These are phyloP conservation scores for Pseudozyma tsukubaensis DNA, from an alignment of 1,284 basidiomycete species.

Conservation along the genomic window DNA sequence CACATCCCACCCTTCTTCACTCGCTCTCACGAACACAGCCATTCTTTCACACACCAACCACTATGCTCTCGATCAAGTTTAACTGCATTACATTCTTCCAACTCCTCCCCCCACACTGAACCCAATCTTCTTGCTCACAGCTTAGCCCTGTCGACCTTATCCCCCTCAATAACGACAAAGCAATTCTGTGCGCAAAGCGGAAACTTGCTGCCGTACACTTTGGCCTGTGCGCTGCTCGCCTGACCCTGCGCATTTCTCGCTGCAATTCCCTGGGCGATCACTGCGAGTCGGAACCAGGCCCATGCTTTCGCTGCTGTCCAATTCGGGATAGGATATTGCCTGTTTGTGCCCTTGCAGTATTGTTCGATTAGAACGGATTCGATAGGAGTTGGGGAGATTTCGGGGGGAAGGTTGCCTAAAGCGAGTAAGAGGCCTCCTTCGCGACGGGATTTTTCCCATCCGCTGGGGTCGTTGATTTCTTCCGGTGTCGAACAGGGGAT, in stretches of 20 bases:
- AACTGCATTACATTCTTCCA: too few species aligned
- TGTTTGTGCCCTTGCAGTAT: conserved; percentile 76
- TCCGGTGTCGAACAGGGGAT: conserved; percentile 26
- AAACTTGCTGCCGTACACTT: conserved; percentile 56
- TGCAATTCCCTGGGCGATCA: conserved; percentile 93
- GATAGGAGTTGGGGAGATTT: conserved; percentile 73
- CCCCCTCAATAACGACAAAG: conserved; percentile 24
- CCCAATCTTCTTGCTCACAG: conserved; percentile 10
- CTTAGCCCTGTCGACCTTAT: conserved; percentile 9
- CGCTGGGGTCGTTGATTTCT: conserved; percentile 24
- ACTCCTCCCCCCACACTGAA: too few species aligned
- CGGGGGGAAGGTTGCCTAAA: conserved; percentile 70
- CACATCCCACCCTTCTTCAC: too few species aligned
- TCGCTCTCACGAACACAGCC: too few species aligned
- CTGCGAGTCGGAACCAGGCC: conserved; percentile 86
- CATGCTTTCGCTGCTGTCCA: conserved; percentile 85
- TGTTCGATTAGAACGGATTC: conserved; percentile 80
- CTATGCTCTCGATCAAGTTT: too few species aligned
- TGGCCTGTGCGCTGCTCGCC: conserved; percentile 79
- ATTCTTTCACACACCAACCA: too few species aligned
- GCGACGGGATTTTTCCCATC: conserved; percentile 15
- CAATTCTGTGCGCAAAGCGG: conserved; percentile 38
- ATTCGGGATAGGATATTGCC: conserved; percentile 78
- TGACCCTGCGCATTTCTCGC: conserved; percentile 86
- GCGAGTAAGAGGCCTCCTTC: conserved; percentile 46